Evolutionary conservation across 106 monocot species (phyloP), one percentile per base, ranked within the genome.

Genomic region (Hemerocallis citrina): DNA sequence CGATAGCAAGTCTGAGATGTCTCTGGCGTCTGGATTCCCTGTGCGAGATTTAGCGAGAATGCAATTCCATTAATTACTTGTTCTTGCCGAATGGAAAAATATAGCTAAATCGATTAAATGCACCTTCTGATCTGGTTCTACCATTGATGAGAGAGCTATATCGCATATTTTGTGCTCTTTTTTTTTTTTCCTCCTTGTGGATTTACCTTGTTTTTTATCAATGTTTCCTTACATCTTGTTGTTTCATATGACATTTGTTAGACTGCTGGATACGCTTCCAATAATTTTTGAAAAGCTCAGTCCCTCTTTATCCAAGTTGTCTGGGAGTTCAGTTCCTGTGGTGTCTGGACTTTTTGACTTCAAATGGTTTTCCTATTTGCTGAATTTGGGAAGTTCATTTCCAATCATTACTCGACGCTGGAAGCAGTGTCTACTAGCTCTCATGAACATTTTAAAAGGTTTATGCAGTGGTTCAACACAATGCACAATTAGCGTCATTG

Each of bases 181-280:
- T n/a, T n/a, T n/a, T n/a, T n/a, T n/a, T n/a, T n/a, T n/a, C n/a
- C n/a, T n/a, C n/a, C n/a, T n/a, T n/a, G n/a, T n/a, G n/a, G n/a
- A n/a, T n/a, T n/a, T n/a, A n/a, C n/a, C n/a, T n/a, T n/a, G n/a
- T n/a, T n/a, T n/a, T n/a, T n/a, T n/a, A n/a, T n/a, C n/a, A n/a
- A n/a, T n/a, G n/a, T n/a, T n/a, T n/a, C n/a, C n/a, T n/a, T 42
- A 62, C 13, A 32, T 63, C 67, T 11, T 59, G 13, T 50, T 67
- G 17, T 86, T 61, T 61, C 79, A 98, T 90, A 91, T 98, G 87
- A 79, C 96, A 54, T 81, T 81, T 70, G 81, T 91, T 49, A 84
- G 96, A 15, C 54, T 98, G 59, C 72, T 98, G 49, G 96, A 98
- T 64, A 63, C 72, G 12, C 64, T 98, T 47, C 91, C 91, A 21